Evolutionary conservation across 208 protist species (phyloP).

Genomic region (Acanthamoeba culbertsoni): DNA sequence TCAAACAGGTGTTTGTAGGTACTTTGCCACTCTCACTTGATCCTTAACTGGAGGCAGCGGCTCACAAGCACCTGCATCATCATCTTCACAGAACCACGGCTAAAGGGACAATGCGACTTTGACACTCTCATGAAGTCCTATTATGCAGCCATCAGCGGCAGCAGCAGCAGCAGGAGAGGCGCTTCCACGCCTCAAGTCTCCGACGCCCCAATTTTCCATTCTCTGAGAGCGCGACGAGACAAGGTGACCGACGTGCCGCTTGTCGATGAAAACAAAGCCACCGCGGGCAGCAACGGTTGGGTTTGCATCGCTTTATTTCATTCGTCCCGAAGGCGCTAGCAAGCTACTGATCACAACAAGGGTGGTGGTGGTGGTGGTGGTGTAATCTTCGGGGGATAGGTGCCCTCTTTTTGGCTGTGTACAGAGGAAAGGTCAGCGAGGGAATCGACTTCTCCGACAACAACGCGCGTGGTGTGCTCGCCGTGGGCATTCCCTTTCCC

Average conservation of each 20-base stretch:
- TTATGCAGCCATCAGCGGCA: background rate
- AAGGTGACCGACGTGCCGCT: background rate
- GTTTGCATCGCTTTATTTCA: no score
- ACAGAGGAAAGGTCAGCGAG: slow-evolving; percentile 94
- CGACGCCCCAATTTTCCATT: background rate
- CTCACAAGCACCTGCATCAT: background rate
- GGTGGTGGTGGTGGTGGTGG: no score
- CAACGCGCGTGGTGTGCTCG: slow-evolving; percentile 89
- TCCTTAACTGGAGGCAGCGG: background rate
- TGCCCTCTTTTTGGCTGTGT: slow-evolving; percentile 94
- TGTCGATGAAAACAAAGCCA: no score
- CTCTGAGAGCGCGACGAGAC: background rate
- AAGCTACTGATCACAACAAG: no score
- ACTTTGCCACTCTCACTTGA: background rate
- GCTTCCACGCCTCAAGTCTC: background rate
- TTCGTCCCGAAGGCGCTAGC: no score
- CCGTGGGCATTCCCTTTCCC: slow-evolving; percentile 67
- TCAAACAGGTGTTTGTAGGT: slow-evolving; percentile 65
- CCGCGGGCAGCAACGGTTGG: no score
- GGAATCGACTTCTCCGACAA: slow-evolving; percentile 94
- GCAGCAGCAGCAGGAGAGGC: background rate
- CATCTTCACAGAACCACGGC: background rate
- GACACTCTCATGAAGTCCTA: slow-evolving; percentile 29
- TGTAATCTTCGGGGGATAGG: background rate
- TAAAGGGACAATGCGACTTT: slow-evolving; percentile 50